A percentile compares a stretch with the other conserved stretches of the same genome.
Evolutionary conservation across 2,329 filamentous ascomycete species (phyloP).

Genomic region (Hortaea sp.): DNA sequence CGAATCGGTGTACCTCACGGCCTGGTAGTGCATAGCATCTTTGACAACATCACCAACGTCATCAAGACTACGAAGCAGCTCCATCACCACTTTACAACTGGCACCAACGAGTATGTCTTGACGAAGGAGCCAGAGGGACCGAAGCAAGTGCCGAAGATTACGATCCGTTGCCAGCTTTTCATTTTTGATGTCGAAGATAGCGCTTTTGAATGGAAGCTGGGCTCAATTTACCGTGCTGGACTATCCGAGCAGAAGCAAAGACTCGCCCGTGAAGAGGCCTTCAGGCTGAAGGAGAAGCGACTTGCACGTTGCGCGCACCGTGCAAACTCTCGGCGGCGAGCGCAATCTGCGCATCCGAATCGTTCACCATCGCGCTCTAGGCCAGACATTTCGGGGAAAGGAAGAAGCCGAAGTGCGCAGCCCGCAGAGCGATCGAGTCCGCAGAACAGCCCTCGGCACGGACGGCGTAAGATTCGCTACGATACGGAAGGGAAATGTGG

Average conservation of each 20-base stretch:
- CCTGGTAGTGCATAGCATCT: slow-evolving; percentile 75
- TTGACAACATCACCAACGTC: slow-evolving; percentile 87
- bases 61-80: slow-evolving; percentile 81
- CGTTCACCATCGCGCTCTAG: slow-evolving; percentile 22
- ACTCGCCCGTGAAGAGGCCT: slow-evolving; percentile 81
- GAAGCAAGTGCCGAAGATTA: slow-evolving; percentile 77
- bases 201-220: slow-evolving; percentile 93
- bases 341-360: slow-evolving; percentile 41
- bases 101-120: slow-evolving; percentile 78
- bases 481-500: slow-evolving; percentile 67
- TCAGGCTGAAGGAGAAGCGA: slow-evolving; percentile 75
- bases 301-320: slow-evolving; percentile 55
- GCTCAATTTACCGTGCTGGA: slow-evolving; percentile 84
- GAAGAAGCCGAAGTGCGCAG: slow-evolving; percentile 30
- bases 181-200: slow-evolving; percentile 93
- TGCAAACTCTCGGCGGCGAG: slow-evolving; percentile 41
- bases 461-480: slow-evolving; percentile 48
- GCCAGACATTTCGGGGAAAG: slow-evolving; percentile 12
- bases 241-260: slow-evolving; percentile 83
- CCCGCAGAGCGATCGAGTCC: slow-evolving; percentile 12
- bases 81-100: slow-evolving; percentile 84
- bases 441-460: slow-evolving; percentile 15
- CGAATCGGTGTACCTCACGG: slow-evolving; percentile 84
- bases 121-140: slow-evolving; percentile 77
- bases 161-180: slow-evolving; percentile 68